Percentiles rank a stretch among this genome's conserved stretches.
Conservation (phyloP, 257 asterid genomes). For the Petrea volubilis region DNA sequence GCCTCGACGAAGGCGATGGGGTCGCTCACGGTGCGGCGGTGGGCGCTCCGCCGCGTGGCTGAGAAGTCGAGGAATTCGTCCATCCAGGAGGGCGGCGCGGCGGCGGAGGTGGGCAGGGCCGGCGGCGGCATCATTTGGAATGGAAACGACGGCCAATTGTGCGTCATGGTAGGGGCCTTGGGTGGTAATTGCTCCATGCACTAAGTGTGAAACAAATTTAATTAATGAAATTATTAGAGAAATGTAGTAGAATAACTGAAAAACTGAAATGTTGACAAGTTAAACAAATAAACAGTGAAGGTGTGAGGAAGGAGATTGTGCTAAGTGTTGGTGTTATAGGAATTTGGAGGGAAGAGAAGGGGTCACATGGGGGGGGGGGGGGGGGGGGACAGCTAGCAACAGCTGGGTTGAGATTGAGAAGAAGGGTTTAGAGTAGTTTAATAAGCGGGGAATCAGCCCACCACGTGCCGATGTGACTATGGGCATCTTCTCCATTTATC, state of each 20-base stretch:
- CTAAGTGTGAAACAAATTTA: no score
- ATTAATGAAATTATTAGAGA: not conserved
- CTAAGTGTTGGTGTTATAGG: conserved; percentile 22
- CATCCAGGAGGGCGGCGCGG: conserved; percentile 56
- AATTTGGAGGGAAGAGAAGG: conserved; percentile 2
- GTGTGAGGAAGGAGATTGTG: not conserved
- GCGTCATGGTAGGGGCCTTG: conserved; percentile 64
- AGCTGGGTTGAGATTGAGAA: conserved; percentile 46
- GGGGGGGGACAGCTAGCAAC: conserved; percentile 77
- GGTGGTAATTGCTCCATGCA: conserved; percentile 94
- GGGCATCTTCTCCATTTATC: not conserved
- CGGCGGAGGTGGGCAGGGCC: conserved; percentile 25
- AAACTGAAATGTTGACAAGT: conserved; percentile 7
- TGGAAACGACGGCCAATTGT: conserved; percentile 62
- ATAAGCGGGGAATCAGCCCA: conserved; percentile 57
- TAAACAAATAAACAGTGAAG: not conserved
- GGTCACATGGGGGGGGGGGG: conserved; percentile 48
- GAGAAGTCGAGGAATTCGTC: conserved; percentile 91
- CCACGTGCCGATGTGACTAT: conserved; percentile 83
- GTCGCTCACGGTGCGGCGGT: conserved; percentile 81
- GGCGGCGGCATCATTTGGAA: conserved; percentile 55
- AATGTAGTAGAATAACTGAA: not conserved
- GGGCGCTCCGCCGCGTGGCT: conserved; percentile 55
- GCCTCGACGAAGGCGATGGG: conserved; percentile 74
- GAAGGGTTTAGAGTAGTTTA: conserved; percentile 46